These are phyloP conservation scores for Ceratobasidium theobromae DNA, from an alignment of 1,284 basidiomycete species.

Conservation along the genomic window DNA sequence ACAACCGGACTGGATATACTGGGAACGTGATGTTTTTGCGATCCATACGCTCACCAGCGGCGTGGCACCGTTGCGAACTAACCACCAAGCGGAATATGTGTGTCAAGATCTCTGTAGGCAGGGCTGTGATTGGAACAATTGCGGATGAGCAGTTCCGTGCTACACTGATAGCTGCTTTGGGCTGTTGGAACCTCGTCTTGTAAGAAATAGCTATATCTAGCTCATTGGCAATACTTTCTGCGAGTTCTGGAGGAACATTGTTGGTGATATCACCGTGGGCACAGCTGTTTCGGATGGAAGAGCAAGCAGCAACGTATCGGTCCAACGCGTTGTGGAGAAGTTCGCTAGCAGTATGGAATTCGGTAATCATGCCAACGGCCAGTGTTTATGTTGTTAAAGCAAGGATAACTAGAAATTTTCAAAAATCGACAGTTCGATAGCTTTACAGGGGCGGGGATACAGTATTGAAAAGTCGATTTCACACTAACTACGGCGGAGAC, in stretches of 20 bases:
- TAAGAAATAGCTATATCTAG: background rate
- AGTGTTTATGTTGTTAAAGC: too few relatives aligned
- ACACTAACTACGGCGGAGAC: too few relatives aligned
- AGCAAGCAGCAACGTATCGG: background rate
- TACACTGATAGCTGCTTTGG: background rate
- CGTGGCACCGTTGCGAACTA: background rate
- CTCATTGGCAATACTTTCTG: background rate
- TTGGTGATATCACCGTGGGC: background rate
- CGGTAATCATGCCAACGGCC: background rate
- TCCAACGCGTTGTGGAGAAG: background rate
- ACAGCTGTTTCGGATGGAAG: background rate
- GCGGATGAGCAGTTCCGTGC: background rate
- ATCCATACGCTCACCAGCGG: background rate
- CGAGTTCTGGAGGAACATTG: background rate
- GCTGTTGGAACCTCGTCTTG: background rate
- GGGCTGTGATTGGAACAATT: background rate
- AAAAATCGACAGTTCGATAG: too few relatives aligned
- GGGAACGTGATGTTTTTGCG: too few relatives aligned
- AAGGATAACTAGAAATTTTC: too few relatives aligned
- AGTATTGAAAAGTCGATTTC: too few relatives aligned
- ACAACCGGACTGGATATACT: background rate
- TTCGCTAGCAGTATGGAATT: background rate
- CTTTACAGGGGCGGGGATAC: too few relatives aligned
- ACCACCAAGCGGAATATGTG: background rate
- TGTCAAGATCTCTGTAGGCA: background rate